Evolutionary conservation across 176 grass and related monocot species (phyloP).

Genomic region (Triticum dicoccoides): DNA sequence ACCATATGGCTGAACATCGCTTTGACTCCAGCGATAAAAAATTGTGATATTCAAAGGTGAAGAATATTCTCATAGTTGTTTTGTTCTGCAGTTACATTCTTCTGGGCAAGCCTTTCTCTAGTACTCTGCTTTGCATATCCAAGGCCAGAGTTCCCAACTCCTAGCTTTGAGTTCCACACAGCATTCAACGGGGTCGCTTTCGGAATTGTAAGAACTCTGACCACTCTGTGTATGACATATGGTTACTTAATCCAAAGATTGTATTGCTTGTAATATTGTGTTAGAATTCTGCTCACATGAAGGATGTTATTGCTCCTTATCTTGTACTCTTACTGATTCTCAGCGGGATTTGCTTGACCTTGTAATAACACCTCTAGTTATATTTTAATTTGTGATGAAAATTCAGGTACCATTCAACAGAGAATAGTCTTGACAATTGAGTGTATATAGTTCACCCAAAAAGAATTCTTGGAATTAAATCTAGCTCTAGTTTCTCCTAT

Average conservation of each 20-base stretch:
- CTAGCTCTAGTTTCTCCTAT: neutral
- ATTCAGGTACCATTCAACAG: neutral
- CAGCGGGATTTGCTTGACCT: too few relatives aligned
- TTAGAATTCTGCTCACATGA: slow-evolving; percentile 6
- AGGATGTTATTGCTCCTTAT: too few relatives aligned
- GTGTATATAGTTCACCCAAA: neutral
- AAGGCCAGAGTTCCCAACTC: slow-evolving; percentile 82
- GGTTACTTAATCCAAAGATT: neutral
- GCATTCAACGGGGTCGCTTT: slow-evolving; percentile 93
- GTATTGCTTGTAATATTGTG: neutral
- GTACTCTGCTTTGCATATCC: slow-evolving; percentile 89
- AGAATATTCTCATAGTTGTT: neutral
- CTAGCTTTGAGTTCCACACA: slow-evolving; percentile 92
- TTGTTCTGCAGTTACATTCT: slow-evolving; percentile 66
- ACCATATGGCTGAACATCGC: neutral
- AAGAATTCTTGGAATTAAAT: neutral
- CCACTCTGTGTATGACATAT: slow-evolving; percentile 2
- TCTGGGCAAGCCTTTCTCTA: slow-evolving; percentile 79
- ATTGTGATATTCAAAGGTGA: neutral
- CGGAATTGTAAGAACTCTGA: slow-evolving; percentile 80
- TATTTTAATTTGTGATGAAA: neutral
- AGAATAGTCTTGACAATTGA: neutral
- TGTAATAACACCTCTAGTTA: too few relatives aligned
- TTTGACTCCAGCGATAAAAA: neutral
- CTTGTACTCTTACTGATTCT: too few relatives aligned